Percentiles rank a stretch among this genome's conserved stretches.
Conservation (phyloP, 192 early-diverging fungal species). For the Backusella sp. region DNA sequence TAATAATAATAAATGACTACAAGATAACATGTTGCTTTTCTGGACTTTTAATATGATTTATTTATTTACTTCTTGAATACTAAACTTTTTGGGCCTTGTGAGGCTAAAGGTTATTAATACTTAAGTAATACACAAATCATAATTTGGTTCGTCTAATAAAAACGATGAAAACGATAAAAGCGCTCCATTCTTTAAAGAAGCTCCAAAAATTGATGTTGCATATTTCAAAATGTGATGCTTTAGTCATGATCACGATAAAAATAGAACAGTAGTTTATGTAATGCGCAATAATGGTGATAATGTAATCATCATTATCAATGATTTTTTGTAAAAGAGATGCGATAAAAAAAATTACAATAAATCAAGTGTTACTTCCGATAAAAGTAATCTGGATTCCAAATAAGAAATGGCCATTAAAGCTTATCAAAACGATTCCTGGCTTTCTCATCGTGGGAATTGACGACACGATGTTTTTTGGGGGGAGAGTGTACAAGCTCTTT, state of each 20-base stretch:
- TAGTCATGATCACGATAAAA: background rate
- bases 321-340: background rate
- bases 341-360: background rate
- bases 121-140: background rate
- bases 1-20: background rate
- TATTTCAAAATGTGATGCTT: background rate
- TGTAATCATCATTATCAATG: background rate
- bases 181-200: background rate
- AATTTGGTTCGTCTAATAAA: background rate
- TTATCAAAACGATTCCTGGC: background rate
- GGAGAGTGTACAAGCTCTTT: background rate
- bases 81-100: background rate
- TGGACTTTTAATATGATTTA: background rate
- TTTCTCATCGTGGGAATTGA: background rate
- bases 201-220: background rate
- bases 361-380: constrained; percentile 4
- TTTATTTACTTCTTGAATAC: background rate
- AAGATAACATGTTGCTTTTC: background rate
- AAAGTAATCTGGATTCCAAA: constrained; percentile 3
- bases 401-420: background rate
- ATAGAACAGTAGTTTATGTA: background rate
- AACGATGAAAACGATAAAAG: background rate
- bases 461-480: background rate
- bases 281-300: background rate
- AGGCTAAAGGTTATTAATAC: background rate